Evolutionary conservation across 2,329 filamentous ascomycete genomes (phyloP), one percentile per base, ranked within the genome.

Genomic region (Pseudonectria buxi): DNA sequence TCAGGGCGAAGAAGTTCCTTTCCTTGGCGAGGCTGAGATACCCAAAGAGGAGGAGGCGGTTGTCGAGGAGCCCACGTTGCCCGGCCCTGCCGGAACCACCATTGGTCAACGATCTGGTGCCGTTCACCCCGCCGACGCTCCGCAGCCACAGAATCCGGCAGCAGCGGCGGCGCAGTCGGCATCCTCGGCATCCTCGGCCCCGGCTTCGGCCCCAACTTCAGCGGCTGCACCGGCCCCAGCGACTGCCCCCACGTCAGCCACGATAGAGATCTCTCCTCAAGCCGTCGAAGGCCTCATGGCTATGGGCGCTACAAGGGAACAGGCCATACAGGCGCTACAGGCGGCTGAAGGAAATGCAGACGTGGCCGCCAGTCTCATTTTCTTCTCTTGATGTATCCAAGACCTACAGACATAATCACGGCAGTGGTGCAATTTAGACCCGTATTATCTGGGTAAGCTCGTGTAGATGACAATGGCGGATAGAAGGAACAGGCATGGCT

Each of bases 21-120:
- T 98, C 61, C 68, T 98, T 10, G 84, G 86, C 30, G 92, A 96
- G 63, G 83, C 84, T 3, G 90, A 98, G 46, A 94, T 96, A 34
- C 92, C 92, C n/a, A 94, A 83, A 59, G 76, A 78, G 28, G 87
- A 94, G 47, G 84, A 89, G 43, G 76, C 77, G 3, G 71, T 81
- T 40, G 74, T 81, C 34, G 74, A 85, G 37, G 90, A 96, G 62
- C 88, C 89, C 4, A 87, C 83, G 11, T 76, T 96, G 32, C 74
- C 80, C 29, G 92, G 92, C 0, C 86, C 89, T 1, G 85, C 83
- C 26, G 90, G 89, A n/a, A 94, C 86, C 10, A 81, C 86, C 32
- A 87, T 96, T 43, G 90, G 90, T 28, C 81, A 83, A 32, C 76
- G 81, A 37, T 84, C 88, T 3, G 92, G 92, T 12, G 87, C 83